Evolutionary conservation across 2,329 filamentous ascomycete species (phyloP).

Genomic region (Stachybotrys echinatus): DNA sequence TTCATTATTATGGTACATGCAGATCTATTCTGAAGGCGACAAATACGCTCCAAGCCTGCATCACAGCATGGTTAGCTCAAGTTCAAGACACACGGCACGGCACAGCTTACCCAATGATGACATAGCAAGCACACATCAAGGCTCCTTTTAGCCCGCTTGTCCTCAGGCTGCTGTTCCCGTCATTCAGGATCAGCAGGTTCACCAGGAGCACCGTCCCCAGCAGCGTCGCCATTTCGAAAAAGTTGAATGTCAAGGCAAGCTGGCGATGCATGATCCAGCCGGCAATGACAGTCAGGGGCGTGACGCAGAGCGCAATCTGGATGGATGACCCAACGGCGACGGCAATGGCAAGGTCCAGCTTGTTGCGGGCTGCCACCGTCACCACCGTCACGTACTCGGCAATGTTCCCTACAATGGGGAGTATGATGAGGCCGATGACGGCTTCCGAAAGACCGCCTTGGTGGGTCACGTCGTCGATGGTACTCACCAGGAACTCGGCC

Average conservation of each 20-base stretch:
- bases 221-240: slow-evolving; percentile 70
- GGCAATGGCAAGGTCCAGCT: slow-evolving; percentile 57
- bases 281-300: slow-evolving; percentile 53
- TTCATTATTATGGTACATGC: too few relatives aligned
- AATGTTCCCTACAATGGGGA: slow-evolving; percentile 58
- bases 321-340: slow-evolving; percentile 57
- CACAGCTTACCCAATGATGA: slow-evolving; percentile 38
- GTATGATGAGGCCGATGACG: slow-evolving; percentile 56
- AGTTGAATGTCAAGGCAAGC: slow-evolving; percentile 65
- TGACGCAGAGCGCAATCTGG: slow-evolving; percentile 57
- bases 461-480: slow-evolving; percentile 51
- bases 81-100: background rate
- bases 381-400: slow-evolving; percentile 60
- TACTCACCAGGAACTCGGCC: slow-evolving; percentile 56
- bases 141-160: slow-evolving; percentile 48
- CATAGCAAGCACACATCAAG: slow-evolving; percentile 47
- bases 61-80: background rate
- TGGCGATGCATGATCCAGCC: slow-evolving; percentile 52
- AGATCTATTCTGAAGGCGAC: background rate
- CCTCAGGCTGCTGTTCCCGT: slow-evolving; percentile 60
- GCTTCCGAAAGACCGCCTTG: slow-evolving; percentile 45
- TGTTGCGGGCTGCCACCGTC: slow-evolving; percentile 53
- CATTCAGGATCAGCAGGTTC: slow-evolving; percentile 70
- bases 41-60: slow-evolving; percentile 6
- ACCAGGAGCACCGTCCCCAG: slow-evolving; percentile 68